Evolutionary conservation across 768 basidiomycete genomes (phyloP), one percentile per base, ranked within the genome.

Genomic region (Neoboletus brunneissimus): DNA sequence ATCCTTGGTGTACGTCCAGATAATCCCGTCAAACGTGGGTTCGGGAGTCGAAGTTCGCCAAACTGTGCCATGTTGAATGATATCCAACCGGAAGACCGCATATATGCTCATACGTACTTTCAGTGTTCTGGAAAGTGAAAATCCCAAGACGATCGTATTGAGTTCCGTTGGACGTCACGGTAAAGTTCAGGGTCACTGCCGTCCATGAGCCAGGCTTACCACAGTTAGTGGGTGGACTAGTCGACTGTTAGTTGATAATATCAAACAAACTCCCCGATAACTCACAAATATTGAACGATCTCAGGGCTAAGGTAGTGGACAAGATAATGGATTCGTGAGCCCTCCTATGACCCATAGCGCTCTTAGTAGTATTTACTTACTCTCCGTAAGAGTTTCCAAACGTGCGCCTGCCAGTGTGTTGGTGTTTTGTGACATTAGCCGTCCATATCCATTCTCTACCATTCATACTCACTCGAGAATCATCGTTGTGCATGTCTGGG

Each of bases 11-110:
- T 80, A 85, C 1, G 88, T 89, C 89, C 88, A 91, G 48, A 89
- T 84, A 56, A 91, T 89, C 12, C 89, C 89, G 47, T 81, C 77
- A 15, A 60, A 62, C 0, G 83, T 86, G 0, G 89, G 89, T 68
- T 91, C 89, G 0, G 89, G 85, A 18, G 89, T 91, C 0, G 88
- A 89, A 20, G 87, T 89, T 37, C 89, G 78, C 89, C 89, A 89
- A 49, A 90, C 87, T 88, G 46, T 27, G 46, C 7, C 29, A 31
- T 48, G 38, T 53, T 50, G 16, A 51, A 42, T 23, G 5, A 34
- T 4, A 41, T 16, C 18, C 11, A 31, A 45, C 42, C 9, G 18
- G 42, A 20, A 48, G 10, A 11, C 23, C 13, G 41, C 29, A 47
- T 35, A 45, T 29, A 44, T 11, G n/a, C 13, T 25, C 23, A 3